Conservation (phyloP, 2,329 filamentous ascomycete genomes). For the Pseudogymnoascus sp. region DNA sequence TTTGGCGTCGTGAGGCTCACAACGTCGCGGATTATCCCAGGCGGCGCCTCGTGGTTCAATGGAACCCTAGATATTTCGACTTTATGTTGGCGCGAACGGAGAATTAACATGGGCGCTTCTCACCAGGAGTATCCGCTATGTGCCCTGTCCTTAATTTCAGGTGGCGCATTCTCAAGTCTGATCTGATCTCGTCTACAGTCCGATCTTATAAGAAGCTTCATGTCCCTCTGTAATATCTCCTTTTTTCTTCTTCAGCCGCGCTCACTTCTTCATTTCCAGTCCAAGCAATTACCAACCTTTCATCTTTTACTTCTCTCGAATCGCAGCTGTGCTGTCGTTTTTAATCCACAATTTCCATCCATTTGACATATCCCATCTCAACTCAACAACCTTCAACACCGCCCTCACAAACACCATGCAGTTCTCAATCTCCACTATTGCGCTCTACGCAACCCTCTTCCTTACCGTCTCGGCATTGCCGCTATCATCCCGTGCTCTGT, state of each 20-base stretch:
- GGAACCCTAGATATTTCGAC: background rate
- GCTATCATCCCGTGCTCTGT: slow-evolving; percentile 20
- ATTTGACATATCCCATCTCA: background rate
- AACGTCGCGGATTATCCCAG: background rate
- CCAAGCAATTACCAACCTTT: background rate
- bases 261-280: slow-evolving; percentile 18
- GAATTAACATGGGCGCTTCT: background rate
- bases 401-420: background rate
- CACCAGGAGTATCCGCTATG: background rate
- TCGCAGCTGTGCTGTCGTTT: slow-evolving; percentile 1
- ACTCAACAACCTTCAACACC: background rate
- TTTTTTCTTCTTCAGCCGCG: slow-evolving; percentile 16
- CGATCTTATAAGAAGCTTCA: slow-evolving; percentile 14
- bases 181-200: background rate
- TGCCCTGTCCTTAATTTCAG: background rate
- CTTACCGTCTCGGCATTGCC: slow-evolving; percentile 1
- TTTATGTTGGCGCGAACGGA: background rate
- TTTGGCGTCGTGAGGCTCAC: background rate
- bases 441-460: background rate
- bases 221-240: slow-evolving; percentile 4
- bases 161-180: background rate
- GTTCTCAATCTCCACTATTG: slow-evolving; percentile 5
- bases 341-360: background rate
- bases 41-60: background rate
- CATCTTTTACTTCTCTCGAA: background rate